These are phyloP conservation scores for Lipomyces kockii DNA, from an alignment of 805 yeast genomes.

Conservation along the genomic window DNA sequence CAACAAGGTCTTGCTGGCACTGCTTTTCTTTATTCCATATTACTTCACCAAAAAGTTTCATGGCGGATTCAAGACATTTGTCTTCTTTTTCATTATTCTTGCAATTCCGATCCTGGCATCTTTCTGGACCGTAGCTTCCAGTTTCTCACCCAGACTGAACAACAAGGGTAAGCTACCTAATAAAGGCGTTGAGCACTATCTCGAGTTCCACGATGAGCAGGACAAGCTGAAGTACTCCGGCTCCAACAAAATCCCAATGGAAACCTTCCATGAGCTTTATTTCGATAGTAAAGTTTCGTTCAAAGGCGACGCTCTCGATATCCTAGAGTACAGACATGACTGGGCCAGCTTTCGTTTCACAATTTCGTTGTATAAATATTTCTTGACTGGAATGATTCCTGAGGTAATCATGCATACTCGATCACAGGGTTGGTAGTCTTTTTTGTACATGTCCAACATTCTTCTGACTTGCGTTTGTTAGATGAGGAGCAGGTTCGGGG, in stretches of 20 bases:
- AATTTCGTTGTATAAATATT: conserved; percentile 72
- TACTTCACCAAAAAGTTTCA: conserved; percentile 68
- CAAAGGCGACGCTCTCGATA: conserved; percentile 85
- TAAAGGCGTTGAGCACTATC: conserved; percentile 75
- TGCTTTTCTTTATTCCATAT: conserved; percentile 63
- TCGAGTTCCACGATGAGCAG: conserved; percentile 78
- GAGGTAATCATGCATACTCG: conserved; percentile 90
- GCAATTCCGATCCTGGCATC: conserved; percentile 76
- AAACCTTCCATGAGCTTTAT: conserved; percentile 86
- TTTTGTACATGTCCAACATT: neutral
- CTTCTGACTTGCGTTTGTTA: neutral
- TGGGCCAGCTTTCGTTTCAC: conserved; percentile 88
- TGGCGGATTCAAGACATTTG: conserved; percentile 66
- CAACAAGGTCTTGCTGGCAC: conserved; percentile 58
- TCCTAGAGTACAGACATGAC: conserved; percentile 85
- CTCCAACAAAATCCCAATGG: conserved; percentile 80
- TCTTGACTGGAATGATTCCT: conserved; percentile 86
- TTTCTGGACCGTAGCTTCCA: conserved; percentile 79
- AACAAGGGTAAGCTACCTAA: conserved; percentile 77
- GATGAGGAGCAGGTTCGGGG: conserved; percentile 97
- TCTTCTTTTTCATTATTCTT: conserved; percentile 60
- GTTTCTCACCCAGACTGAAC: conserved; percentile 79
- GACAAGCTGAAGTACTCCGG: conserved; percentile 73
- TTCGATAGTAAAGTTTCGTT: conserved; percentile 82
- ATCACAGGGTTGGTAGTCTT: conserved; percentile 56